Evolutionary conservation across 2,329 filamentous ascomycete genomes (phyloP).

Genomic region (Xylaria sp.): DNA sequence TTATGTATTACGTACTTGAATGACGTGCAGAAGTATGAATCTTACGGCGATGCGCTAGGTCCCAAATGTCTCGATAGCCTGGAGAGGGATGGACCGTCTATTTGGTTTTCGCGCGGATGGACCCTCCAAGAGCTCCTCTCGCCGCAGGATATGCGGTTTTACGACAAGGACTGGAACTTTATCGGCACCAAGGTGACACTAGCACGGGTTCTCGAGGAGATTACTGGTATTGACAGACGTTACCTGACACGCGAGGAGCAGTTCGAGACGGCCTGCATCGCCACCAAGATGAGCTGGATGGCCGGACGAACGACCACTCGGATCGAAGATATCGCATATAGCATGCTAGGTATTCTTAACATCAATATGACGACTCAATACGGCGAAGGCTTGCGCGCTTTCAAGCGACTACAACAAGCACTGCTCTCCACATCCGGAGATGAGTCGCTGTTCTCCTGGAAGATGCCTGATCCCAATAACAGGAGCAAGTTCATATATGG

Average conservation of each 20-base stretch:
- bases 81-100: constrained; percentile 21
- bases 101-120: constrained; percentile 27
- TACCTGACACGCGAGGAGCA: constrained; percentile 21
- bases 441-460: constrained; percentile 18
- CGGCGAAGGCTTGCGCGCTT: constrained; percentile 45
- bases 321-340: constrained; percentile 46
- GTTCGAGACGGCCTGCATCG: constrained; percentile 41
- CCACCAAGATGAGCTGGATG: constrained; percentile 48
- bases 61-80: not conserved
- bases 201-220: constrained; percentile 39
- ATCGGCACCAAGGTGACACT: constrained; percentile 38
- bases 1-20: constrained; percentile 50
- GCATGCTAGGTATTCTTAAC: constrained; percentile 47
- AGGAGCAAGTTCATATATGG: not conserved
- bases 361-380: constrained; percentile 48
- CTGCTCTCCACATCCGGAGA: constrained; percentile 5
- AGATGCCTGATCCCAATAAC: not conserved
- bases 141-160: constrained; percentile 42
- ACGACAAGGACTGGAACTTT: constrained; percentile 40
- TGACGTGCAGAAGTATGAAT: constrained; percentile 36
- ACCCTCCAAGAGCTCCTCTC: constrained; percentile 40
- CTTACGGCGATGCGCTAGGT: not conserved
- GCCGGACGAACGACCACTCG: constrained; percentile 41
- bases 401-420: constrained; percentile 38
- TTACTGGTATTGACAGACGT: constrained; percentile 45